A percentile compares a stretch with the other conserved stretches of the same genome.
phyloP scores from a whole-genome alignment of 164 flowering plant species.

The Taxillus chinensis region DNA sequence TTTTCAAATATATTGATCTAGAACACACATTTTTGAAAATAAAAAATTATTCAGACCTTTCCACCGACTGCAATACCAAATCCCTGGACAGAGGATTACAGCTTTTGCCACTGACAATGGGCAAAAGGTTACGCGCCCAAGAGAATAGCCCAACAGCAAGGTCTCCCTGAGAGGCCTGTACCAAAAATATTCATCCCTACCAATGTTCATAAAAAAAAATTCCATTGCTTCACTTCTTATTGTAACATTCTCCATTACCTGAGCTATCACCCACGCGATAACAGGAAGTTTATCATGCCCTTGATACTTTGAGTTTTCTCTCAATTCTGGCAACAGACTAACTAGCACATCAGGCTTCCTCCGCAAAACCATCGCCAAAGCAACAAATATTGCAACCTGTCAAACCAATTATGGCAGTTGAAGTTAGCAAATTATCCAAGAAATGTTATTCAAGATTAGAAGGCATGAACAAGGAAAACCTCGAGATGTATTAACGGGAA shows the following conservation, averaged over 20 bases:
- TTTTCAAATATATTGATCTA: background rate
- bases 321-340: constrained; percentile 38
- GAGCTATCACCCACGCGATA: constrained; percentile 63
- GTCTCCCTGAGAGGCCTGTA: constrained; percentile 78
- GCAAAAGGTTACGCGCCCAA: constrained; percentile 69
- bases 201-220: no score
- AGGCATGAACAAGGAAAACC: no score
- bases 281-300: constrained; percentile 92
- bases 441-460: no score
- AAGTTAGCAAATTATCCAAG: no score
- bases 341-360: constrained; percentile 73
- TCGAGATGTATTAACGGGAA: no score
- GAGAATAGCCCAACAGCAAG: constrained; percentile 59
- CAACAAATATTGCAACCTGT: constrained; percentile 91
- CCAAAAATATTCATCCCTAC: background rate
- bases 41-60: constrained; percentile 42
- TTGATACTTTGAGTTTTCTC: constrained; percentile 57
- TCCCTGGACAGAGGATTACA: constrained; percentile 84
- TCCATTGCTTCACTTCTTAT: no score
- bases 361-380: constrained; percentile 59
- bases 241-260: constrained; percentile 30
- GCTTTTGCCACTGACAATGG: constrained; percentile 48
- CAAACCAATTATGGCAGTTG: constrained; percentile 4
- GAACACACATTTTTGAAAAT: background rate
- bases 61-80: constrained; percentile 72